Conservation (phyloP, 257 asterid species). For the Fraxinus quadrangulata region DNA sequence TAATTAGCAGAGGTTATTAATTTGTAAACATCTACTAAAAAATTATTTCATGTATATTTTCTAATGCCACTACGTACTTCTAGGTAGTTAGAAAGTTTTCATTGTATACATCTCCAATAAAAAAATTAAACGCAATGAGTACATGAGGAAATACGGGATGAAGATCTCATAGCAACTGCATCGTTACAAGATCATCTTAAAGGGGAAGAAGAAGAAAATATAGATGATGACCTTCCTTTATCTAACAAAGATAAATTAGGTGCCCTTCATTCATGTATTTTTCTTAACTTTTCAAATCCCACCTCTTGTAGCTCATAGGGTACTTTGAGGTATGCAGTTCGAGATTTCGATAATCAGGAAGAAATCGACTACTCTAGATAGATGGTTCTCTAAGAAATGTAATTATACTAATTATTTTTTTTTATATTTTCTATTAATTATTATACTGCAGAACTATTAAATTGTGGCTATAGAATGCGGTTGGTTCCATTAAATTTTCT, state of each 20-base stretch:
- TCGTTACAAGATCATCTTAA: neutral
- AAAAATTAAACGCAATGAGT: too few relatives aligned
- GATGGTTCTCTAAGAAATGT: neutral
- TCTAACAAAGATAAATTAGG: neutral
- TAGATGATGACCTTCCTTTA: too few relatives aligned
- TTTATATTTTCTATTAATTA: too few relatives aligned
- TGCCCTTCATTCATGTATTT: neutral
- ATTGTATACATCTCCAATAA: neutral
- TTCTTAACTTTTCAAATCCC: too few relatives aligned
- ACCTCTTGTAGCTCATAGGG: neutral
- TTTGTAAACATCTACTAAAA: too few relatives aligned
- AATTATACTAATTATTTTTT: too few relatives aligned
- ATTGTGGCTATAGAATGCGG: neutral
- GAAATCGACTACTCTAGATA: neutral
- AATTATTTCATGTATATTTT: too few relatives aligned
- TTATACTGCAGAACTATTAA: neutral
- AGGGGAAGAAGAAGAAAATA: neutral
- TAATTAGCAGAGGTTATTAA: too few relatives aligned
- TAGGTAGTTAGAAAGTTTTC: neutral
- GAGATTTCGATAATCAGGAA: neutral
- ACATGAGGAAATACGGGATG: neutral
- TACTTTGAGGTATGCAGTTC: neutral
- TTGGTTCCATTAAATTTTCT: neutral
- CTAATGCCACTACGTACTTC: neutral
- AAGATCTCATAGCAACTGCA: neutral